Percentiles rank a stretch among this genome's conserved stretches.
These are phyloP conservation scores for Berberis vulgaris DNA, from an alignment of 164 flowering plant genomes.

Conservation along the genomic window DNA sequence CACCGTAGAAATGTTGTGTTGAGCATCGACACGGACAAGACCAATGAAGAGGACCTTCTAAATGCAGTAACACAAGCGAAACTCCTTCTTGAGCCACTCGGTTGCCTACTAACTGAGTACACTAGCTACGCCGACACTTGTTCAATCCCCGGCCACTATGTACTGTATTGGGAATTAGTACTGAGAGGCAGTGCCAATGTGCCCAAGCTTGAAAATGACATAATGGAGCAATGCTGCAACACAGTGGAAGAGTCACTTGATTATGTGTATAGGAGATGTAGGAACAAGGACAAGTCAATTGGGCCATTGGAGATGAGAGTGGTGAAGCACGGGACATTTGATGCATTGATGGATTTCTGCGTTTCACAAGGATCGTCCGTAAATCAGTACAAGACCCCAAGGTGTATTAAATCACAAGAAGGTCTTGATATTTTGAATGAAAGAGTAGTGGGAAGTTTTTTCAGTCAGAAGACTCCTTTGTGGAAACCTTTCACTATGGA, in stretches of 20 bases:
- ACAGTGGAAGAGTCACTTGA: slow-evolving; percentile 53
- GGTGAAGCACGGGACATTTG: slow-evolving; percentile 54
- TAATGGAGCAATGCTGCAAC: slow-evolving; percentile 47
- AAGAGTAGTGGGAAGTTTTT: slow-evolving; percentile 29
- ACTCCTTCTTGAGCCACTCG: slow-evolving; percentile 29
- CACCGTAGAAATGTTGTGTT: slow-evolving; percentile 55
- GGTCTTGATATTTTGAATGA: slow-evolving; percentile 41
- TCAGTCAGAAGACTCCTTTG: slow-evolving; percentile 18
- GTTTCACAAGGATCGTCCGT: slow-evolving; percentile 58
- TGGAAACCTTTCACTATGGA: slow-evolving; percentile 14
- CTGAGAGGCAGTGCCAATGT: slow-evolving; percentile 4
- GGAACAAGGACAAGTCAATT: slow-evolving; percentile 49
- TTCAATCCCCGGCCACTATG: slow-evolving; percentile 63
- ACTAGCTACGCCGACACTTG: slow-evolving; percentile 57
- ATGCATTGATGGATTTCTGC: slow-evolving; percentile 61
- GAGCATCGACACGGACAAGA: slow-evolving; percentile 63
- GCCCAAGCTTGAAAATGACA: slow-evolving; percentile 22
- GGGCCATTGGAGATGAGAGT: slow-evolving; percentile 65
- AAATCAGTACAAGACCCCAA: slow-evolving; percentile 67
- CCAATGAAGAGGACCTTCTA: slow-evolving; percentile 57
- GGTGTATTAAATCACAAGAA: slow-evolving; percentile 51
- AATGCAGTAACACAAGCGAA: slow-evolving; percentile 44
- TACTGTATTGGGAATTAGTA: slow-evolving; percentile 52
- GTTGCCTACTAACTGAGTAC: slow-evolving; percentile 43
- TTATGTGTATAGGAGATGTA: slow-evolving; percentile 55